Evolutionary conservation across 177 flowering plant species (phyloP).

Genomic region (Vitis hybrid): DNA sequence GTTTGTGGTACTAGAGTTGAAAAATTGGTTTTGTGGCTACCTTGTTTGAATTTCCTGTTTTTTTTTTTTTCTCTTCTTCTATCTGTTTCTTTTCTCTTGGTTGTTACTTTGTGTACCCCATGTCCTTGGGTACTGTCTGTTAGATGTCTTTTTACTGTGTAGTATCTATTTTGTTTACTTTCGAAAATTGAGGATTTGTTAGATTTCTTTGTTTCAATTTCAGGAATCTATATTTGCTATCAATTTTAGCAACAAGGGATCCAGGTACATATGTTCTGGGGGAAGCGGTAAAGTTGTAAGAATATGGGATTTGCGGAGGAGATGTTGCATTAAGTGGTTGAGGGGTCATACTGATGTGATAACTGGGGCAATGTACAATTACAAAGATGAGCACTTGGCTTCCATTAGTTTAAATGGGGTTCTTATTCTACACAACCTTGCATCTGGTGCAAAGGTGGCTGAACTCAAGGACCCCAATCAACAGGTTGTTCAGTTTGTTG

Average conservation of each 20-base stretch:
- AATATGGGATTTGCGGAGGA: conserved; percentile 97
- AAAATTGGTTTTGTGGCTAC: too few species aligned
- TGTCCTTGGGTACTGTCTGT: too few species aligned
- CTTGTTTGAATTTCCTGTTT: too few species aligned
- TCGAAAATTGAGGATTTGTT: too few species aligned
- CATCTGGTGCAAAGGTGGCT: conserved; percentile 76
- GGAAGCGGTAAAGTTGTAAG: conserved; percentile 90
- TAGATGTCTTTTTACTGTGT: too few species aligned
- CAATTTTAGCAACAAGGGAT: conserved; percentile 89
- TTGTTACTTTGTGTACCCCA: too few species aligned
- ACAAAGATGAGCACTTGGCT: conserved; percentile 95
- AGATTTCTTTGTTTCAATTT: not conserved
- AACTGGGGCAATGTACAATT: conserved; percentile 86
- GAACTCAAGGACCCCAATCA: conserved; percentile 85
- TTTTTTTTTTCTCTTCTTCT: too few species aligned
- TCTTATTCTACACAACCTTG: conserved; percentile 90
- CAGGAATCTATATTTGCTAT: conserved; percentile 81
- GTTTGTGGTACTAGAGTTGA: too few species aligned
- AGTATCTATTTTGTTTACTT: too few species aligned
- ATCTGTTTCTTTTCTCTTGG: too few species aligned
- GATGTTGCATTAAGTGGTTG: conserved; percentile 90
- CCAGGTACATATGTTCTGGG: conserved; percentile 93
- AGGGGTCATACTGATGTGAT: conserved; percentile 85
- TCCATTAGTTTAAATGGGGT: conserved; percentile 87
- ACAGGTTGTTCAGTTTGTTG: conserved; percentile 63